A percentile compares a stretch with the other conserved stretches of the same genome.
phyloP scores from a whole-genome alignment of 768 basidiomycete genomes.

The Phlebiopsis flavidoalba region DNA sequence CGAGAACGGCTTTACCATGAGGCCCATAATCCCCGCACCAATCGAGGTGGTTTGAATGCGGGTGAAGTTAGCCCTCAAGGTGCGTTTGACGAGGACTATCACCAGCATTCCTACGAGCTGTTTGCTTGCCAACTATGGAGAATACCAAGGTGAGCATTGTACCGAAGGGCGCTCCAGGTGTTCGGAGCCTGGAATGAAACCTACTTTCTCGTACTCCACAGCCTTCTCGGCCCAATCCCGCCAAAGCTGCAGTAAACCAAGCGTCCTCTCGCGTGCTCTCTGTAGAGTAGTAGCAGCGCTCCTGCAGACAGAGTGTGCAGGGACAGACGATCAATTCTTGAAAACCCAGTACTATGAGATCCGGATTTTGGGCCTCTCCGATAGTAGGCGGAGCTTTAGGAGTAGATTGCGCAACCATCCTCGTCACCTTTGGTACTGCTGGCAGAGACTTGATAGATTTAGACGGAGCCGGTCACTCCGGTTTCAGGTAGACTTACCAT shows the following conservation, averaged over 20 bases:
- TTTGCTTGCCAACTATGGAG: conserved; percentile 55
- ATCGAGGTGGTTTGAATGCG: conserved; percentile 46
- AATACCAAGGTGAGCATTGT: not conserved
- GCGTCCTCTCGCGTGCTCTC: conserved; percentile 62
- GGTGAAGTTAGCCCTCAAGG: conserved; percentile 43
- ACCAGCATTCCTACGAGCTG: conserved; percentile 86
- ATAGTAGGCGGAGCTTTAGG: conserved; percentile 16
- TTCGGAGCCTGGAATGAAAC: not conserved
- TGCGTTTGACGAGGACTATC: conserved; percentile 58
- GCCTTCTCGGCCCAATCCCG: conserved; percentile 66
- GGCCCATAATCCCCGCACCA: conserved; percentile 73
- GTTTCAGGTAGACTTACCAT: not conserved
- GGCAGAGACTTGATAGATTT: too few species aligned
- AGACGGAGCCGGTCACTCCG: too few species aligned
- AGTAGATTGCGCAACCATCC: not conserved
- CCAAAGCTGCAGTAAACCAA: conserved; percentile 64
- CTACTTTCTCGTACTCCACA: conserved; percentile 62
- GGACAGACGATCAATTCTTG: conserved; percentile 81
- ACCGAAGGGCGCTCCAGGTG: not conserved
- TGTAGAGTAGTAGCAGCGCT: conserved; percentile 66
- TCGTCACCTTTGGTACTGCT: too few species aligned
- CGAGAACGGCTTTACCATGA: conserved; percentile 49
- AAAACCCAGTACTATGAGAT: conserved; percentile 71
- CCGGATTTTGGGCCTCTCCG: conserved; percentile 41
- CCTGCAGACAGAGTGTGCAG: conserved; percentile 74